Evolutionary conservation across 768 basidiomycete species (phyloP), one percentile per base, ranked within the genome.

Genomic region (Xerocomus potaroensis): DNA sequence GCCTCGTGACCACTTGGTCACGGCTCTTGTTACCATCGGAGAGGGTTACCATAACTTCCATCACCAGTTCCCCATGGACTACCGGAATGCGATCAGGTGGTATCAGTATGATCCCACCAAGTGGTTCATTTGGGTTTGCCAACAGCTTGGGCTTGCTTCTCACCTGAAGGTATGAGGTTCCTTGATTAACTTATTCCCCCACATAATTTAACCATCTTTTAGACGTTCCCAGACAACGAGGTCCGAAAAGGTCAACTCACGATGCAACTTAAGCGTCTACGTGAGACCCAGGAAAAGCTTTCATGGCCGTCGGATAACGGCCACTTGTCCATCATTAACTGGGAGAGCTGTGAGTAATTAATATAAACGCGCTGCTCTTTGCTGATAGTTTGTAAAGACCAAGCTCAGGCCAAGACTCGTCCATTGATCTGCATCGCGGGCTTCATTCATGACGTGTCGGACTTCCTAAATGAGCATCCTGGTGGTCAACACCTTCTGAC

Each of bases 11-110:
- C 92, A 94, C 68, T 64, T 92, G 50, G 63, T 94, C 63, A 94
- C 92, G 24, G 93, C 93, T 3, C 72, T 96, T 24, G 84, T 82
- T 50, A 96, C 93, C 30, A 84, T 94, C 59, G 93, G 93, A 44
- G 93, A 97, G 68, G 93, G 93, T 14, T 97, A 97, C 73, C 93
- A 97, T 76, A 97, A 97, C 69, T 95, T 95, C 80, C 93, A 97
- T 72, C 93, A 97, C 62, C 81, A 80, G 48, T 95, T 95, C 80
- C 93, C 93, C 7, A 91, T 91, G 88, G 93, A 97, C 67, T 97
- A 93, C 73, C 80, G 93, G 21, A 95, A 95, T 61, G 93, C 93
- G 47, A 91, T 95, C 75, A 91, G 76, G 67, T 85, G 83, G 82
- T 81, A 81, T 63, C 91, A 93, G 64, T 92, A 91, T 59, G 90